Evolutionary conservation across 1,139 yeast genomes (phyloP).

Genomic region (Magnusiomyces suaveolens): DNA sequence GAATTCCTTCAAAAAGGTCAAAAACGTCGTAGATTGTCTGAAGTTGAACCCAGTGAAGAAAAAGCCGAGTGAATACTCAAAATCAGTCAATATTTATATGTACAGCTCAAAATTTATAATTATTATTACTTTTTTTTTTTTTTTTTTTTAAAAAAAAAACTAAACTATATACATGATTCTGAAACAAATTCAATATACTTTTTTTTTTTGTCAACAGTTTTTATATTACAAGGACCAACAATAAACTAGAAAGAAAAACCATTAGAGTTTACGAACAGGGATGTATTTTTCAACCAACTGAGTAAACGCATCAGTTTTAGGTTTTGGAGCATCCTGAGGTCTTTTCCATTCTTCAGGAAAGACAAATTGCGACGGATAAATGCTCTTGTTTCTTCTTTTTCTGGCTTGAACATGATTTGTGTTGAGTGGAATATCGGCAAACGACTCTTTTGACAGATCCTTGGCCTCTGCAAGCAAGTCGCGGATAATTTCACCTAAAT

Average conservation of each 20-base stretch:
- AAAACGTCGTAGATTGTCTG: neutral
- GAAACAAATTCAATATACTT: no score
- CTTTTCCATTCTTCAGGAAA: constrained; percentile 86
- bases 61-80: neutral
- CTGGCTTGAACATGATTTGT: constrained; percentile 52
- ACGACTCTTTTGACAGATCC: constrained; percentile 46
- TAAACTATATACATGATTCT: no score
- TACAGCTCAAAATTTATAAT: neutral
- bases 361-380: constrained; percentile 25
- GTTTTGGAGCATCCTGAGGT: constrained; percentile 37
- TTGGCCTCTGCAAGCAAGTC: constrained; percentile 55
- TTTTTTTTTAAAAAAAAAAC: no score
- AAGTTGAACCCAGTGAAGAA: neutral
- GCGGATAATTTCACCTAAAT: constrained; percentile 54
- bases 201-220: no score
- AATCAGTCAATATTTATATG: neutral
- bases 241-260: no score
- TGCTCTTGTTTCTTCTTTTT: constrained; percentile 32
- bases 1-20: neutral
- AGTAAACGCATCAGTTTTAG: constrained; percentile 18
- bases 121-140: neutral
- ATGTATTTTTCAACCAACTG: constrained; percentile 11
- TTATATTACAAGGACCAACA: no score
- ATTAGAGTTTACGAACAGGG: constrained; percentile 13
- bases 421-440: constrained; percentile 74